phyloP scores from a whole-genome alignment of 768 basidiomycete species.

The Phlebiopsis flavidoalba region DNA sequence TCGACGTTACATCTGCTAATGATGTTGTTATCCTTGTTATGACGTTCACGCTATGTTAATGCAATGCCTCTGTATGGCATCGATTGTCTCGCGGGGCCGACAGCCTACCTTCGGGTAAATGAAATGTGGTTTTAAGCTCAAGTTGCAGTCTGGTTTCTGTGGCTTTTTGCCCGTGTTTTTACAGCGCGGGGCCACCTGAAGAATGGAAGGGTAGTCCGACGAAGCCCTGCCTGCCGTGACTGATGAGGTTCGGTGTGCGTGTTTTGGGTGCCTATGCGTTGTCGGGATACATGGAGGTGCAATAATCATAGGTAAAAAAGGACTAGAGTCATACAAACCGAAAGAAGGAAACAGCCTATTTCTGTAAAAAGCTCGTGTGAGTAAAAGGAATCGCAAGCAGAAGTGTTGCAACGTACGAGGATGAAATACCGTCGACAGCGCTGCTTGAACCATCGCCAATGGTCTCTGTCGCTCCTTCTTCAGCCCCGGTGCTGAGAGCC shows the following conservation, averaged over 20 bases:
- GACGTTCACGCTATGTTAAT: not conserved
- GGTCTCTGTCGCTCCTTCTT: conserved; percentile 95
- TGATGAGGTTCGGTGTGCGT: conserved; percentile 18
- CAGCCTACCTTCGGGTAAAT: conserved; percentile 3
- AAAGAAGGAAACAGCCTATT: conserved; percentile 13
- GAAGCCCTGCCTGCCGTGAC: conserved; percentile 3
- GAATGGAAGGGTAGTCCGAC: not conserved
- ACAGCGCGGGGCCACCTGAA: conserved; percentile 3
- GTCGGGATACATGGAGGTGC: conserved; percentile 24
- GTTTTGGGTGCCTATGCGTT: too few species aligned
- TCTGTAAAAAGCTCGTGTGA: conserved; percentile 1
- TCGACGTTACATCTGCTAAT: not conserved
- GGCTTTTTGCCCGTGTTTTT: too few species aligned
- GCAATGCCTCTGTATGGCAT: conserved; percentile 3
- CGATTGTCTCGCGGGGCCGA: not conserved
- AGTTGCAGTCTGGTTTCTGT: not conserved
- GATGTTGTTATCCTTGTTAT: not conserved
- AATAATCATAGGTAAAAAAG: conserved; percentile 26
- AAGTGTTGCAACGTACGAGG: conserved; percentile 56
- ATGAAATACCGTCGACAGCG: conserved; percentile 98
- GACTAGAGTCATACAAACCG: conserved; percentile 11
- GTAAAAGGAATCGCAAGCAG: too few species aligned
- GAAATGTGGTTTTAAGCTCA: not conserved
- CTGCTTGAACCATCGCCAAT: conserved; percentile 99
- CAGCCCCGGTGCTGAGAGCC: conserved; percentile 86